Percentiles rank a stretch among this genome's conserved stretches.
phyloP scores from a whole-genome alignment of 345 rosid genomes.

The Salix brachista region DNA sequence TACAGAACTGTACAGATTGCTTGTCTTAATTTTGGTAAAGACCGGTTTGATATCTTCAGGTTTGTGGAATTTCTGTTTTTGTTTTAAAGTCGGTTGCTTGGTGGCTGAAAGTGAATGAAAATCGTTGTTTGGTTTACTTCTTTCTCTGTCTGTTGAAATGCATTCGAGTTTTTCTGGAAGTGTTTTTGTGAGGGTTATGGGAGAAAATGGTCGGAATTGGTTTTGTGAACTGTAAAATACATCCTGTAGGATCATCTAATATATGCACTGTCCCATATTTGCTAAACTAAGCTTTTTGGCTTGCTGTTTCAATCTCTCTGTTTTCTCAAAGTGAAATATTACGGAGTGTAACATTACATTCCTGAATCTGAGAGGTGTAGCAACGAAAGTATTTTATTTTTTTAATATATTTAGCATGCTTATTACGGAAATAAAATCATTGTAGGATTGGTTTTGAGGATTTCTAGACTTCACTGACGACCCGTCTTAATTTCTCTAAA shows the following conservation, averaged over 20 bases:
- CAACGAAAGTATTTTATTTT: neutral
- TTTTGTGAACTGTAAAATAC: neutral
- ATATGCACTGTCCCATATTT: neutral
- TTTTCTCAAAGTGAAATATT: neutral
- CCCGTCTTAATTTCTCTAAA: conserved; percentile 85
- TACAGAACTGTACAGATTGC: conserved; percentile 75
- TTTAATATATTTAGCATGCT: neutral
- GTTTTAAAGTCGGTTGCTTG: neutral
- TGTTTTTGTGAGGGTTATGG: neutral
- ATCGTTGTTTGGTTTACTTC: neutral
- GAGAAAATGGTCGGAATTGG: neutral
- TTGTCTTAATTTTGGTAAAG: conserved; percentile 84
- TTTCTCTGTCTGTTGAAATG: neutral
- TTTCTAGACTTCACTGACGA: conserved; percentile 64
- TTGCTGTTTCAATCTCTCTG: neutral
- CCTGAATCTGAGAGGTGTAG: neutral
- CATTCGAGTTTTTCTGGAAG: neutral
- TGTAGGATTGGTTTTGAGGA: conserved; percentile 52
- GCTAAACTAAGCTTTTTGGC: neutral
- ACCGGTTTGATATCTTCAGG: conserved; percentile 96
- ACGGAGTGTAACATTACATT: neutral
- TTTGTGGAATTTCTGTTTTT: conserved; percentile 26
- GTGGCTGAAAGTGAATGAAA: neutral
- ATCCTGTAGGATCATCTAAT: neutral
- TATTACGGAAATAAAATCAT: neutral